phyloP scores from a whole-genome alignment of 441 rosid species.

The Lepidium campestre region DNA sequence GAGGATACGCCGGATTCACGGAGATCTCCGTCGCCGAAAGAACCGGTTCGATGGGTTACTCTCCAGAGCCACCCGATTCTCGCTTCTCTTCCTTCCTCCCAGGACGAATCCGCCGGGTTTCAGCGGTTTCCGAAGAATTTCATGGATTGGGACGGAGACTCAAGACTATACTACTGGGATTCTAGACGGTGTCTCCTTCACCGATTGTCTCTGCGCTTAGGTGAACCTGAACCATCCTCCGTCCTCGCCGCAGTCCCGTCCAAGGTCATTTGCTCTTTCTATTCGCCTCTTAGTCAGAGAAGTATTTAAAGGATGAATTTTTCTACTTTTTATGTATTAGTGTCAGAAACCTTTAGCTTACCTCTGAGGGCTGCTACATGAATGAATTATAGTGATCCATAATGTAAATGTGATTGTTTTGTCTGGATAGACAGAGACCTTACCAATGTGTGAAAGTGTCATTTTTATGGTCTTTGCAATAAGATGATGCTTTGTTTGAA shows the following conservation, averaged over 20 bases:
- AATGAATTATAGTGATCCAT: not conserved
- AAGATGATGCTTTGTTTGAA: not conserved
- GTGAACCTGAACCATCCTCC: conserved; percentile 79
- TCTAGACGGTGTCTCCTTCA: conserved; percentile 47
- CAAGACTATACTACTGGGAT: conserved; percentile 78
- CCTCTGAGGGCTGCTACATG: not conserved
- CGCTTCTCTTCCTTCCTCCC: conserved; percentile 30
- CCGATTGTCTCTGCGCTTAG: conserved; percentile 70
- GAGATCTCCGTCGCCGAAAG: conserved; percentile 46
- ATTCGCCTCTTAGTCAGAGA: not conserved
- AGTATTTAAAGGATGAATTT: not conserved
- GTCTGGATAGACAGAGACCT: not conserved
- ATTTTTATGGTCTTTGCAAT: not conserved
- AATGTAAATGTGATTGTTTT: not conserved
- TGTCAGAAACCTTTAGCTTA: not conserved
- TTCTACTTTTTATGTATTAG: not conserved
- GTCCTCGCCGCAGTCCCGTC: conserved; percentile 79
- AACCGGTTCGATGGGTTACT: conserved; percentile 58
- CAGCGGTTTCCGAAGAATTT: conserved; percentile 44
- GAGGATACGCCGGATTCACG: conserved; percentile 33
- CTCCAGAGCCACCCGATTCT: conserved; percentile 73
- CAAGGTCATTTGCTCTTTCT: conserved; percentile 39
- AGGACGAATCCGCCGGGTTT: conserved; percentile 8
- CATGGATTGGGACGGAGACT: conserved; percentile 81
- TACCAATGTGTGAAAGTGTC: not conserved